phyloP scores from a whole-genome alignment of 192 early-diverging fungal species.

The Coemansia umbellata region DNA sequence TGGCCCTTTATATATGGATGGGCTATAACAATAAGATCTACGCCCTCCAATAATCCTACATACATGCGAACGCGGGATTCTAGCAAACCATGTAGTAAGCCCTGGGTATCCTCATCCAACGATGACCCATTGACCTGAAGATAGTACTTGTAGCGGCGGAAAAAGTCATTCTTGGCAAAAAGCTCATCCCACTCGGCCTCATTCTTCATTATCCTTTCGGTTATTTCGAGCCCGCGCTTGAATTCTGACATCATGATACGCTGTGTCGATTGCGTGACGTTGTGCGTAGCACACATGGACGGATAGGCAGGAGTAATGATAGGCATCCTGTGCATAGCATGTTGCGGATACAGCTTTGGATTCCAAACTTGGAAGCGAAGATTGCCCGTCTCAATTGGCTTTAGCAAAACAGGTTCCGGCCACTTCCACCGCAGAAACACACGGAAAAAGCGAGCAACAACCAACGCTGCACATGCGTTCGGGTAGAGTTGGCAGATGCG shows the following conservation, averaged over 20 bases:
- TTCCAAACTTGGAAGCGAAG: constrained; percentile 93
- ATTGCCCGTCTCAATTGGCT: constrained; percentile 82
- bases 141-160: constrained; percentile 81
- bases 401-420: constrained; percentile 90
- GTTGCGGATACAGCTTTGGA: constrained; percentile 77
- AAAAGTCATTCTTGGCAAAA: constrained; percentile 89
- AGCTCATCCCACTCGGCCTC: constrained; percentile 75
- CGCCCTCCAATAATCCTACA: constrained; percentile 75
- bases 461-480: constrained; percentile 81
- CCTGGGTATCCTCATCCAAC: constrained; percentile 65
- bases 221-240: constrained; percentile 70
- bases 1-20: constrained; percentile 91
- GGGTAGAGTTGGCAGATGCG: constrained; percentile 95
- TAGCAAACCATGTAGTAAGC: constrained; percentile 83
- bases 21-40: constrained; percentile 67
- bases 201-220: constrained; percentile 72
- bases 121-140: constrained; percentile 84
- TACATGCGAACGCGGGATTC: constrained; percentile 89
- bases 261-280: constrained; percentile 85
- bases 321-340: constrained; percentile 87
- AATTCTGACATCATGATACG: constrained; percentile 83
- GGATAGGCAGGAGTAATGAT: constrained; percentile 99
- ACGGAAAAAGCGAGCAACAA: constrained; percentile 86
- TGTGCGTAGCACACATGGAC: constrained; percentile 97
- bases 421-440: constrained; percentile 89